phyloP scores from a whole-genome alignment of 148 eudicot species.

The Arbutus unedo region DNA sequence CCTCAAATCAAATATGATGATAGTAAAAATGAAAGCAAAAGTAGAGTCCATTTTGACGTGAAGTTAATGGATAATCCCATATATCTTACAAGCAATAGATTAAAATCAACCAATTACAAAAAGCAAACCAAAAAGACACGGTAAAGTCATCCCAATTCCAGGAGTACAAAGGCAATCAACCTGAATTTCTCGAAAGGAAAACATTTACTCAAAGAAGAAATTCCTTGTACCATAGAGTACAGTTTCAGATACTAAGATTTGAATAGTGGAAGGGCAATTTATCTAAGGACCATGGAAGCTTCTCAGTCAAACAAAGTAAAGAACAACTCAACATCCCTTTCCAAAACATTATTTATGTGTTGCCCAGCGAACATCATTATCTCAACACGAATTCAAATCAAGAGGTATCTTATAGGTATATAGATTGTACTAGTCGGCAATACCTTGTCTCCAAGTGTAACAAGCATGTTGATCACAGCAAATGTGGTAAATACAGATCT shows the following conservation, averaged over 20 bases:
- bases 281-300: background rate
- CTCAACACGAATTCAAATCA: background rate
- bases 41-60: background rate
- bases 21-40: background rate
- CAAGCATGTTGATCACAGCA: background rate
- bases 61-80: background rate
- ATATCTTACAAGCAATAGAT: background rate
- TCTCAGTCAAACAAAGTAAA: background rate
- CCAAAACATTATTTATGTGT: background rate
- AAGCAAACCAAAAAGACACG: background rate
- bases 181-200: background rate
- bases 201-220: background rate
- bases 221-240: background rate
- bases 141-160: constrained; percentile 4
- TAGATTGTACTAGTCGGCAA: background rate
- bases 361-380: background rate
- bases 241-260: background rate
- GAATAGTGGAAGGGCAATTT: background rate
- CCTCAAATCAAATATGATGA: background rate
- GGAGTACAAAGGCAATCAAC: background rate
- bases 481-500: background rate
- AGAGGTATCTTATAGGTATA: background rate
- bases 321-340: background rate
- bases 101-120: background rate
- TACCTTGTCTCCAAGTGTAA: background rate